phyloP scores from a whole-genome alignment of 441 rosid genomes.

The Adansonia gregorii region DNA sequence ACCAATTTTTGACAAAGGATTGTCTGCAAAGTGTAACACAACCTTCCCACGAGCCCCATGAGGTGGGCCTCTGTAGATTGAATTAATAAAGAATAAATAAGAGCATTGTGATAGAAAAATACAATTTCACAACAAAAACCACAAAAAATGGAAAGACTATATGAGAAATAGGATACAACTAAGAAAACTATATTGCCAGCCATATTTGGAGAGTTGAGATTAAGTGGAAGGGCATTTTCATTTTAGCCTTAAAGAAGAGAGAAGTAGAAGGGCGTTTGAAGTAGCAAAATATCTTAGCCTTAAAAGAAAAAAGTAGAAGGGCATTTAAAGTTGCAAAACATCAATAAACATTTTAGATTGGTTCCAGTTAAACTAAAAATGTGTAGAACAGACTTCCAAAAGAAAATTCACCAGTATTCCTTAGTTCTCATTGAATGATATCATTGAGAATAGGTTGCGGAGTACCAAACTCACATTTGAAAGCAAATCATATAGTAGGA shows the following conservation, averaged over 20 bases:
- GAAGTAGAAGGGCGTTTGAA: neutral
- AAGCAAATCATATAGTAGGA: neutral
- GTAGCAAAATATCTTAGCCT: slow-evolving; percentile 7
- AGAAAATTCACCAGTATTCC: neutral
- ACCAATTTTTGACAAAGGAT: slow-evolving; percentile 69
- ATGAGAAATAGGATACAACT: slow-evolving; percentile 1
- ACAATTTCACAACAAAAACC: slow-evolving; percentile 15
- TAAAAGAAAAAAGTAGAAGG: neutral
- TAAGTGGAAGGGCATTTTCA: neutral
- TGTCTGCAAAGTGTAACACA: slow-evolving; percentile 58
- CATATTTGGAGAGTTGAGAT: neutral
- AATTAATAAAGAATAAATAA: slow-evolving; percentile 31
- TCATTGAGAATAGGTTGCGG: neutral
- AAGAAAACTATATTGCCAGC: neutral
- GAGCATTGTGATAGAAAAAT: slow-evolving; percentile 2
- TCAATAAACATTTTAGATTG: slow-evolving; percentile 9
- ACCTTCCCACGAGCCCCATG: slow-evolving; percentile 67
- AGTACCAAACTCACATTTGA: neutral
- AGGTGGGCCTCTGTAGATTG: slow-evolving; percentile 57
- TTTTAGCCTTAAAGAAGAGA: slow-evolving; percentile 11
- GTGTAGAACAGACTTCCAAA: neutral
- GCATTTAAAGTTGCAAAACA: neutral
- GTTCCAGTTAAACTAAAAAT: neutral
- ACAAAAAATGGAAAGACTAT: slow-evolving; percentile 13
- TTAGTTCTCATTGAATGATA: neutral